Percentiles rank a stretch among this genome's conserved stretches.
Conservation (phyloP, 805 yeast species). For the Saccharomycopsis schoenii region DNA sequence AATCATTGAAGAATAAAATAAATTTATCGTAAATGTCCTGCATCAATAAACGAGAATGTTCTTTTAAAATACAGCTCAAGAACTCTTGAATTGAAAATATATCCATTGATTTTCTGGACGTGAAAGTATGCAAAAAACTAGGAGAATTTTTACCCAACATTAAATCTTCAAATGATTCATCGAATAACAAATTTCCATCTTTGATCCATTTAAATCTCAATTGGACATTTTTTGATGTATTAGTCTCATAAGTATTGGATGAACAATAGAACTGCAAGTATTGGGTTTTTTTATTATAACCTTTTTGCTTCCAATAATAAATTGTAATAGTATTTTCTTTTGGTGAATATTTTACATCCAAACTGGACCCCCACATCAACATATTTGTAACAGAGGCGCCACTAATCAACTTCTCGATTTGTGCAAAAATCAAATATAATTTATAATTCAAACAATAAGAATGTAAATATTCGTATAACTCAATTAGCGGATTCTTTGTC, state of each 20-base stretch:
- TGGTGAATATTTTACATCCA: constrained; percentile 5
- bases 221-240: not conserved
- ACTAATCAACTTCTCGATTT: constrained; percentile 9
- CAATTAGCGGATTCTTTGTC: constrained; percentile 6
- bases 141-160: not conserved
- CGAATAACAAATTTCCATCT: constrained; percentile 9
- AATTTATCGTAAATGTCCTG: constrained; percentile 6
- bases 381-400: constrained; percentile 13
- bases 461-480: constrained; percentile 12
- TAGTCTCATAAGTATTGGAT: not conserved
- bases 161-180: constrained; percentile 6
- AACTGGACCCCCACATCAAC: constrained; percentile 18
- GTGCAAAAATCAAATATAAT: constrained; percentile 9
- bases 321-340: constrained; percentile 11
- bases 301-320: constrained; percentile 17
- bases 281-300: constrained; percentile 4
- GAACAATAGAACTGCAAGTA: constrained; percentile 8
- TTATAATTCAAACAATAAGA: constrained; percentile 14
- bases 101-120: not conserved
- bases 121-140: not conserved
- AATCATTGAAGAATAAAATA: not conserved
- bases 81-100: constrained; percentile 14
- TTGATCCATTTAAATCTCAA: constrained; percentile 15
- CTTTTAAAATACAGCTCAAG: constrained; percentile 10
- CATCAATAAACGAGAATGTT: constrained; percentile 11